These are phyloP conservation scores for Rehmannia glutinosa DNA, from an alignment of 257 asterid species.

Conservation along the genomic window DNA sequence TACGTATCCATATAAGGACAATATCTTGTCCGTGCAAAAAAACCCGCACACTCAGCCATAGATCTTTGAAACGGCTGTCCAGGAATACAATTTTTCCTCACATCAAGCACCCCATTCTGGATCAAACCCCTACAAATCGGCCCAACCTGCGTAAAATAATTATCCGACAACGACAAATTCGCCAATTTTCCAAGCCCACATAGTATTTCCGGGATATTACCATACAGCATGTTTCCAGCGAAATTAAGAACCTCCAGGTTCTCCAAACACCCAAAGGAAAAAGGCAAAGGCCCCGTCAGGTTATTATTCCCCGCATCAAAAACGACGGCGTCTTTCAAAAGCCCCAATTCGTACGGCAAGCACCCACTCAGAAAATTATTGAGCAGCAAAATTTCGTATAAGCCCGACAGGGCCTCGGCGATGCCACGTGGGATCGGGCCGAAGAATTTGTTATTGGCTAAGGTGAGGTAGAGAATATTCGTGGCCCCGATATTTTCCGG, in stretches of 20 bases:
- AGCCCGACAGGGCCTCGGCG: conserved; percentile 13
- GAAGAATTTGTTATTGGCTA: conserved; percentile 30
- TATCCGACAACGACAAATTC: conserved; percentile 15
- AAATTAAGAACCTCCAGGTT: conserved; percentile 25
- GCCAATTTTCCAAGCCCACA: conserved; percentile 21
- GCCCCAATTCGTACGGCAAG: conserved; percentile 31
- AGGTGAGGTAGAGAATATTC: conserved; percentile 23
- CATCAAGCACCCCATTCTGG: conserved; percentile 13
- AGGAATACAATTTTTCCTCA: conserved; percentile 25
- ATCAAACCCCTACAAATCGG: conserved; percentile 23
- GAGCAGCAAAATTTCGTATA: conserved; percentile 20
- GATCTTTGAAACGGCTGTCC: conserved; percentile 28
- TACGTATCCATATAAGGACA: conserved; percentile 17
- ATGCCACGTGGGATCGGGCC: conserved; percentile 31
- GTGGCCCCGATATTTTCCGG: conserved; percentile 14
- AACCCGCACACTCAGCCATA: conserved; percentile 17
- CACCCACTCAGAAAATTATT: conserved; percentile 25
- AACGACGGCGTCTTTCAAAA: conserved; percentile 17
- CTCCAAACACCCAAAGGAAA: conserved; percentile 26
- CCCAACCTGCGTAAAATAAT: conserved; percentile 24
- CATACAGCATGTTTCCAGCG: conserved; percentile 21
- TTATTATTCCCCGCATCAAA: conserved; percentile 27
- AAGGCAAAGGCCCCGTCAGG: conserved; percentile 28
- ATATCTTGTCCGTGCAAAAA: conserved; percentile 8
- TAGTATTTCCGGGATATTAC: conserved; percentile 18